phyloP scores from a whole-genome alignment of 75 land plant species.

The Isoetes taiwanensis region DNA sequence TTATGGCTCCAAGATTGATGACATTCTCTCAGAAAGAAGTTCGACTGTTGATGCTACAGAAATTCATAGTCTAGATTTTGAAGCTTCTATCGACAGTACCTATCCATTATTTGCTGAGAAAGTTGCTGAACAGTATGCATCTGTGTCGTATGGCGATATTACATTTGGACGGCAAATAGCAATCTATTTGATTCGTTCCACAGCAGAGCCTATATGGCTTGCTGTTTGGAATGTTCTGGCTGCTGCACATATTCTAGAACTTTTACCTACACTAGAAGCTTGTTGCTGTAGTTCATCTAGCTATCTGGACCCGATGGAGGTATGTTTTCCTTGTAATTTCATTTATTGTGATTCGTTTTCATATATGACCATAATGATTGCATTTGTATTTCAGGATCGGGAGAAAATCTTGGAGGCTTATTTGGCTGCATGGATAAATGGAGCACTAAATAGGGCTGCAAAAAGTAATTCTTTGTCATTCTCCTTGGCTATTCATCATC shows the following conservation, averaged over 20 bases:
- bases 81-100: conserved; percentile 48
- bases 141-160: conserved; percentile 77
- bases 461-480: conserved; percentile 39
- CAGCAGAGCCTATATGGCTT: conserved; percentile 42
- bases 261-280: conserved; percentile 51
- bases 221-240: conserved; percentile 65
- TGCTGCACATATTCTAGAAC: conserved; percentile 47
- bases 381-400: conserved; percentile 37
- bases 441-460: conserved; percentile 66
- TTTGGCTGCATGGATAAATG: conserved; percentile 58
- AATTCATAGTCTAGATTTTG: conserved; percentile 35
- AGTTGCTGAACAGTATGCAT: conserved; percentile 64
- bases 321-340: conserved; percentile 10
- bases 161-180: conserved; percentile 77
- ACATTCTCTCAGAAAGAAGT: conserved; percentile 7
- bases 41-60: neutral
- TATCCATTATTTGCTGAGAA: conserved; percentile 69
- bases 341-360: neutral
- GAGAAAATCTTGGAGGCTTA: conserved; percentile 59
- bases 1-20: conserved; percentile 24
- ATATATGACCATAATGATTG: neutral
- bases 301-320: conserved; percentile 79
- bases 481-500: conserved; percentile 56
- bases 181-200: conserved; percentile 48
- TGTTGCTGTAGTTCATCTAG: conserved; percentile 42